These are phyloP conservation scores for Rosa chinensis DNA, from an alignment of 306 rosid species.

Conservation along the genomic window DNA sequence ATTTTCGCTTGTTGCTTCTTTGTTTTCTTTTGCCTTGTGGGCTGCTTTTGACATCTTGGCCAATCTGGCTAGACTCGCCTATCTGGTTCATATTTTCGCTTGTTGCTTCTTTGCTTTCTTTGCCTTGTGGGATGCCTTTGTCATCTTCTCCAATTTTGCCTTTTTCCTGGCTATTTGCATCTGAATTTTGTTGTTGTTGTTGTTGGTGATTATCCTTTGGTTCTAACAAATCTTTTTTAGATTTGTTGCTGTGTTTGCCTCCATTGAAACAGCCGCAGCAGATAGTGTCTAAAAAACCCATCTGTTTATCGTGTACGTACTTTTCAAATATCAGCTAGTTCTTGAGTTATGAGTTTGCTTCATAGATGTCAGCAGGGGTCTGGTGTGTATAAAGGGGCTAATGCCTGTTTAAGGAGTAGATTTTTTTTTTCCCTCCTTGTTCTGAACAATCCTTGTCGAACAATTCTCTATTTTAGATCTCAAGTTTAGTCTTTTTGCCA, in stretches of 20 bases:
- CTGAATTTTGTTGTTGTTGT: too few species aligned
- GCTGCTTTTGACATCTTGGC: background rate
- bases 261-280: background rate
- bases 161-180: background rate
- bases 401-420: background rate
- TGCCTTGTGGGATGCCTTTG: background rate
- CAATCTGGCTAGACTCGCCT: background rate
- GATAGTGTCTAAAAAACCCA: background rate
- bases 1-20: too few species aligned
- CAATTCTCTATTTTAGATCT: too few species aligned
- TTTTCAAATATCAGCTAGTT: background rate
- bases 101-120: background rate
- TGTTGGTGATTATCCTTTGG: too few species aligned
- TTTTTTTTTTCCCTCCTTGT: background rate
- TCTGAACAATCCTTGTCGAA: background rate
- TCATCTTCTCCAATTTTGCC: too few species aligned
- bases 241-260: background rate
- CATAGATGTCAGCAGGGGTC: background rate
- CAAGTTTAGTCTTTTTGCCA: background rate
- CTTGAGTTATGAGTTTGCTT: background rate
- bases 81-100: background rate
- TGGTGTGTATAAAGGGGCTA: background rate
- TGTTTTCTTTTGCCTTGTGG: background rate
- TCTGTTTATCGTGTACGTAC: background rate
- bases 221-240: too few species aligned